A percentile compares a stretch with the other conserved stretches of the same genome.
phyloP scores from a whole-genome alignment of 2,329 filamentous ascomycete species.

The Aspergillus fijiensis region DNA sequence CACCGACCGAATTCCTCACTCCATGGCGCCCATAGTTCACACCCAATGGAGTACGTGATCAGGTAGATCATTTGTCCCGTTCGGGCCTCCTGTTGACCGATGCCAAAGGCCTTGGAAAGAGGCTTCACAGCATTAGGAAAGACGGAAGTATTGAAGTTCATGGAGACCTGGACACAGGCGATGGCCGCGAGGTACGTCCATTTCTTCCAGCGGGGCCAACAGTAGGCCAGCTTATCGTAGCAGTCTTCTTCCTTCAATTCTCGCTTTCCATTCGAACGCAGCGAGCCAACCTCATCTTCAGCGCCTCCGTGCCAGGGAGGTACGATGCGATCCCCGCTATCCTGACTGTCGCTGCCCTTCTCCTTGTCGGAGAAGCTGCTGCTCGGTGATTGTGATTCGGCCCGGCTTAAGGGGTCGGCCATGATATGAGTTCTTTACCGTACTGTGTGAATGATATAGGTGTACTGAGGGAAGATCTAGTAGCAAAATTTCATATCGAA shows the following conservation, averaged over 20 bases:
- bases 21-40: slow-evolving; percentile 82
- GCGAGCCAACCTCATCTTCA: neutral
- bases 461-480: neutral
- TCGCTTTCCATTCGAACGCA: slow-evolving; percentile 14
- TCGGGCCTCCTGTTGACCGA: slow-evolving; percentile 65
- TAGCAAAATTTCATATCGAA: neutral
- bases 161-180: slow-evolving; percentile 67
- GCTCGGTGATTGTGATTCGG: neutral
- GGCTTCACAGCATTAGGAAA: slow-evolving; percentile 65
- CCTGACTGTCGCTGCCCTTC: slow-evolving; percentile 1
- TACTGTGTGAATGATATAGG: neutral
- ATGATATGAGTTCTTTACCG: neutral
- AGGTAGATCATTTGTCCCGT: slow-evolving; percentile 73
- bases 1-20: slow-evolving; percentile 75
- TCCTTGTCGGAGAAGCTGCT: slow-evolving; percentile 1
- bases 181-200: slow-evolving; percentile 52
- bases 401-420: neutral
- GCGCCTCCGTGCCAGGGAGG: neutral
- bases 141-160: slow-evolving; percentile 72
- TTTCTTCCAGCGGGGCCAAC: slow-evolving; percentile 45
- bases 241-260: slow-evolving; percentile 55
- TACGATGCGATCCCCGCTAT: neutral
- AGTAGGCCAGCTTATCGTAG: slow-evolving; percentile 61
- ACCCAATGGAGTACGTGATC: slow-evolving; percentile 74
- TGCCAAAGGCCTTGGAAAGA: slow-evolving; percentile 63